Conservation (phyloP, 2,329 filamentous ascomycete species). For the Botrytis aclada region DNA sequence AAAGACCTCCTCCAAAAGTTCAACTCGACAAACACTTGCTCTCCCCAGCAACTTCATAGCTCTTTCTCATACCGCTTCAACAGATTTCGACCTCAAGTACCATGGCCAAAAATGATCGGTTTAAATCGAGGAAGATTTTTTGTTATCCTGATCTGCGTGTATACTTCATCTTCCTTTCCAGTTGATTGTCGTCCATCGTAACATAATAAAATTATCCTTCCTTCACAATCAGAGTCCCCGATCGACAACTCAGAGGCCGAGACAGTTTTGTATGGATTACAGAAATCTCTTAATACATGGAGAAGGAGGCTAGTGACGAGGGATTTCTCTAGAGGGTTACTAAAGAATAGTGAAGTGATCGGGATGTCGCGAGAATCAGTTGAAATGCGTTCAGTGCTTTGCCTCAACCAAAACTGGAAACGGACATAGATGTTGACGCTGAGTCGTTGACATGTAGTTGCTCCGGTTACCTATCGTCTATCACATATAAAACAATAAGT, state of each 20-base stretch:
- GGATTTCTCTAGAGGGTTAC: slow-evolving; percentile 40
- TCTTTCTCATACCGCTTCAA: neutral
- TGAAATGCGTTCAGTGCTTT: neutral
- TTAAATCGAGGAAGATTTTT: neutral
- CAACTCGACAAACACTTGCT: neutral
- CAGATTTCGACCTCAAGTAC: neutral
- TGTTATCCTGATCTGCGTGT: neutral
- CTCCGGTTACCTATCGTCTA: neutral
- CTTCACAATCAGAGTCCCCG: neutral
- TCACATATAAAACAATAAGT: neutral
- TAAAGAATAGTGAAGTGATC: slow-evolving; percentile 28
- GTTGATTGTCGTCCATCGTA: slow-evolving; percentile 20
- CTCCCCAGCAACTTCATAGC: neutral
- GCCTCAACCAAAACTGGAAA: neutral
- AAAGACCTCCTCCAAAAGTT: neutral
- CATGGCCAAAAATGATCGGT: neutral
- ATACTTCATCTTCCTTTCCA: no score
- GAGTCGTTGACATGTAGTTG: neutral
- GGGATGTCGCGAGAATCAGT: neutral
- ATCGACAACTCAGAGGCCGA: slow-evolving; percentile 43
- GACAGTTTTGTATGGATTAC: slow-evolving; percentile 37
- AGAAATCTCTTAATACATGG: slow-evolving; percentile 44
- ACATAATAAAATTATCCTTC: slow-evolving; percentile 42
- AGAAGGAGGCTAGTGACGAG: slow-evolving; percentile 46
- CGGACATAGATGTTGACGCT: neutral